phyloP scores from a whole-genome alignment of 2,329 filamentous ascomycete genomes.

The Alternaria sp. region DNA sequence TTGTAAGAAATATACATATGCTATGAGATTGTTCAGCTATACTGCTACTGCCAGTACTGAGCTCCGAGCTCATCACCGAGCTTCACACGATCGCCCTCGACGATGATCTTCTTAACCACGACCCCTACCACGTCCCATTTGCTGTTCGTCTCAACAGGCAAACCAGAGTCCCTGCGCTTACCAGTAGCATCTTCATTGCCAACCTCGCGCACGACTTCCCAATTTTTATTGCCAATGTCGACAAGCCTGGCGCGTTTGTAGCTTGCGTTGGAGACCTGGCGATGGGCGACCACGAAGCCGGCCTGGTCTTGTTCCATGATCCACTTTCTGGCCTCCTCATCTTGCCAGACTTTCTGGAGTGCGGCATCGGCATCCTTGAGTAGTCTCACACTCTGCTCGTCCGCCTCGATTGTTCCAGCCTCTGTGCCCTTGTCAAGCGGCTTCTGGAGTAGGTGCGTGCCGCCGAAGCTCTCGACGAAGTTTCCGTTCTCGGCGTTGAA shows the following conservation, averaged over 20 bases:
- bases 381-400: slow-evolving; percentile 39
- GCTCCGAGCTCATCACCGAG: slow-evolving; percentile 42
- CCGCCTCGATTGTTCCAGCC: slow-evolving; percentile 44
- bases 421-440: slow-evolving; percentile 32
- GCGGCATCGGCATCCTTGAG: slow-evolving; percentile 39
- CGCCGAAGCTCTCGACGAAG: slow-evolving; percentile 42
- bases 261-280: slow-evolving; percentile 42
- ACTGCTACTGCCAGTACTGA: slow-evolving; percentile 35
- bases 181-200: slow-evolving; percentile 34
- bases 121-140: slow-evolving; percentile 45
- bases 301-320: slow-evolving; percentile 37
- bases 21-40: background rate
- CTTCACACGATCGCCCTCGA: slow-evolving; percentile 33
- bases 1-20: background rate
- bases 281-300: slow-evolving; percentile 40
- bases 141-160: slow-evolving; percentile 42
- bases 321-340: slow-evolving; percentile 34
- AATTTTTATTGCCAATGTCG: slow-evolving; percentile 37
- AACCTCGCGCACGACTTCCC: slow-evolving; percentile 42
- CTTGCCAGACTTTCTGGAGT: slow-evolving; percentile 34
- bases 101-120: slow-evolving; percentile 37
- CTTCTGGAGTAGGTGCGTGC: slow-evolving; percentile 38
- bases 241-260: slow-evolving; percentile 44
- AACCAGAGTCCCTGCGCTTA: slow-evolving; percentile 39
- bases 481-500: slow-evolving; percentile 28